Conservation (phyloP, 1,284 basidiomycete species). For the Cutaneotrichosporon dermatis region DNA sequence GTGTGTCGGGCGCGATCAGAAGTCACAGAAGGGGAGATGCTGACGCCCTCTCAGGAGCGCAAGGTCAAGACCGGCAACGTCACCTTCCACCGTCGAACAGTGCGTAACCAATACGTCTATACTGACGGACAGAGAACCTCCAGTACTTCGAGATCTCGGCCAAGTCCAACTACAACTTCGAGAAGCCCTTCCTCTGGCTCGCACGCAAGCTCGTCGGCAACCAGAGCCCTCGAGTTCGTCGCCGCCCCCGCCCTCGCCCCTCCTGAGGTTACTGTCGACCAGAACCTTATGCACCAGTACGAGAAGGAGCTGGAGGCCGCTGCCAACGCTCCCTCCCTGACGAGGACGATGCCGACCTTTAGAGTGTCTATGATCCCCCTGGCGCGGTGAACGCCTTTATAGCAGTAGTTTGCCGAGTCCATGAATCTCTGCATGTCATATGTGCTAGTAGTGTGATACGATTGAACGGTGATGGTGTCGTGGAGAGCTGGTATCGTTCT, state of each 20-base stretch:
- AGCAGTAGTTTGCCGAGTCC: slow-evolving; percentile 18
- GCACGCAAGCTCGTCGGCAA: slow-evolving; percentile 97
- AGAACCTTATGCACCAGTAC: slow-evolving; percentile 66
- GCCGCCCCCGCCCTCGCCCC: slow-evolving; percentile 94
- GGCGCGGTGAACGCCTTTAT: slow-evolving; percentile 5
- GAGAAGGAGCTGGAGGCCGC: slow-evolving; percentile 75
- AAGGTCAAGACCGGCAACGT: slow-evolving; percentile 99
- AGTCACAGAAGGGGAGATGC: background rate
- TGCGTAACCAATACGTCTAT: background rate
- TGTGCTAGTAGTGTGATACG: slow-evolving; percentile 3
- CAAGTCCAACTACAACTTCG: slow-evolving; percentile 99
- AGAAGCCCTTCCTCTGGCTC: slow-evolving; percentile 99
- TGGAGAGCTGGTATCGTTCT: background rate
- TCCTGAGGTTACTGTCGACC: slow-evolving; percentile 85
- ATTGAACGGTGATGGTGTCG: slow-evolving; percentile 1
- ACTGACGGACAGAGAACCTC: slow-evolving; percentile 64
- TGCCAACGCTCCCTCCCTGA: slow-evolving; percentile 48
- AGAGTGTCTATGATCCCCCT: slow-evolving; percentile 13
- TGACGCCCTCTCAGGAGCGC: slow-evolving; percentile 66
- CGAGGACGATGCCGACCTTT: slow-evolving; percentile 50
- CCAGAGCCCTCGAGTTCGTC: slow-evolving; percentile 83
- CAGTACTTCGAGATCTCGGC: slow-evolving; percentile 99
- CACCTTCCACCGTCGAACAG: slow-evolving; percentile 75
- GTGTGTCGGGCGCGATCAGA: slow-evolving; percentile 52
- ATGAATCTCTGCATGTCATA: slow-evolving; percentile 26